Base-by-base conservation (phyloP, 306 rosid species). In the Lathyrus sativus region DNA sequence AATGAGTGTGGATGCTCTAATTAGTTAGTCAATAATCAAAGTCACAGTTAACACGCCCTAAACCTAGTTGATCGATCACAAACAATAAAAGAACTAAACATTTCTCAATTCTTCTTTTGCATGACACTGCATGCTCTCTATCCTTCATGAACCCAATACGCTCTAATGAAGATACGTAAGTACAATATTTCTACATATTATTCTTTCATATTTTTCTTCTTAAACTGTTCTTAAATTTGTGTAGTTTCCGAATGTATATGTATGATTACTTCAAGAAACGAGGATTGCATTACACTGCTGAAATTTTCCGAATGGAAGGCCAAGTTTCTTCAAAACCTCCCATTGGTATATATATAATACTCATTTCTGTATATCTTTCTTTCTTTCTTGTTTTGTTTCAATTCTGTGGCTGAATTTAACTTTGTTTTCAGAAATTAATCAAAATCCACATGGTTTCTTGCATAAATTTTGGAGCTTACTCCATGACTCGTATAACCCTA, bases 391-490 rank as follows among this genome's bases (percentile, higher is more conserved):
- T 55, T 26, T 2, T 24, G 39, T 13, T 54, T 54, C 60, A 54
- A 6, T 31, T 58, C 24, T 29, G 64, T 54, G 37, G 9, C 12
- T 24, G 33, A 22, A 24, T 54, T 4, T 31, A 29, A 29, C 24
- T 58, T 7, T 29, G 11, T 58, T 60, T 33, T 37, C 45, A 60
- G 65, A 60, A 9, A 15, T 35, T 17, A 11, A 60, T 37, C 9
- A 33, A 35, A 7, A 31, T 15, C 65, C 15, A 37, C 65, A 60
- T 35, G 65, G 65, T 15, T 35, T 60, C 46, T 15, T 60, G 65
- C 46, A 35, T 37, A 45, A 60, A 4, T 60, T 33, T 33, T 60
- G 65, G 65, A 4, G 2, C 5, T 37, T 9, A 9, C 24, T 60
- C 45, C 45, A 56, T 22, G 18, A 60, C n/a, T 15, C 15, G 4